Conservation (phyloP, 2,329 filamentous ascomycete genomes). For the Trichophyton rubrum region DNA sequence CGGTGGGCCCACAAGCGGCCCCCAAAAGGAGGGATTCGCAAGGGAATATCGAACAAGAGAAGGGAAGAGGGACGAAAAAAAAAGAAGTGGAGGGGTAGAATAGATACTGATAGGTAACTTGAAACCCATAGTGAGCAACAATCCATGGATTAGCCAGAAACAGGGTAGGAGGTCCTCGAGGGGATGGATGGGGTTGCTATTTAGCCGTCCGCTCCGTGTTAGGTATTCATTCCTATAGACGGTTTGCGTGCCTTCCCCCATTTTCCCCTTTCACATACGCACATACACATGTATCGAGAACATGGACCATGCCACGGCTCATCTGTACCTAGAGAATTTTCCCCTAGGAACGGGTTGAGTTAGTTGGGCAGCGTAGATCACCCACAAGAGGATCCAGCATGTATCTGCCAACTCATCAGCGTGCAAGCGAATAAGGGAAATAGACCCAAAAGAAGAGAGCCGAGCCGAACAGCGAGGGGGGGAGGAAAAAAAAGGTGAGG, state of each 20-base stretch:
- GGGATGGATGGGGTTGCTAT: not conserved
- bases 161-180: not conserved
- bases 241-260: not conserved
- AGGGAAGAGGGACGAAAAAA: no score
- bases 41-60: not conserved
- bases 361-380: slow-evolving; percentile 20
- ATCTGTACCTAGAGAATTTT: not conserved
- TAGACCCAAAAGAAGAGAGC: slow-evolving; percentile 9
- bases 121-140: not conserved
- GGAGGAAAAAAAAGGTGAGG: slow-evolving; percentile 14
- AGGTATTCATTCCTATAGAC: not conserved
- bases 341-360: not conserved
- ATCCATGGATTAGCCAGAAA: not conserved
- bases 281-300: not conserved
- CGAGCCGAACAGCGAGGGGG: slow-evolving; percentile 13
- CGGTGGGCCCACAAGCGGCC: not conserved
- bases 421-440: slow-evolving; percentile 5
- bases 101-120: slow-evolving; percentile 2
- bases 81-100: slow-evolving; percentile 6
- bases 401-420: slow-evolving; percentile 17
- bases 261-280: not conserved
- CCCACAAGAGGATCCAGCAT: slow-evolving; percentile 26
- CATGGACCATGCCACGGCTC: not conserved
- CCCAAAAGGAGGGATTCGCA: not conserved
- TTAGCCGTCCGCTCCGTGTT: not conserved